Evolutionary conservation across 2,329 filamentous ascomycete species (phyloP).

Genomic region (Penicillium thymicola): DNA sequence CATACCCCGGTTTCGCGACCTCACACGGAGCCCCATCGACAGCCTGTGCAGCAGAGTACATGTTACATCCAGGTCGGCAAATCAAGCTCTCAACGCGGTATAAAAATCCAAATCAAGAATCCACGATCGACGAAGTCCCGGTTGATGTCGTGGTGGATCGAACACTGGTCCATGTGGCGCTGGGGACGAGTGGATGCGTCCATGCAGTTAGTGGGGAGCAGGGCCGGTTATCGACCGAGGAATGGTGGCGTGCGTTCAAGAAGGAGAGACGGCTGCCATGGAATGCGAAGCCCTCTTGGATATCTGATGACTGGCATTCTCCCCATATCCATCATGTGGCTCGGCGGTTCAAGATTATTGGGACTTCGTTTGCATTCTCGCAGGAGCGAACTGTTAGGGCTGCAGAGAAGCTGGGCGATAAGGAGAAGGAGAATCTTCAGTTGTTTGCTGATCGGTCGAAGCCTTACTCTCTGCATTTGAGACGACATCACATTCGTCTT

Average conservation of each 20-base stretch:
- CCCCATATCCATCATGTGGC: conserved; percentile 18
- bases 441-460: conserved; percentile 20
- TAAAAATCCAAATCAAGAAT: conserved; percentile 17
- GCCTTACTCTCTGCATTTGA: conserved; percentile 16
- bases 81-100: conserved; percentile 17
- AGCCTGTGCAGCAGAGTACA: conserved; percentile 17
- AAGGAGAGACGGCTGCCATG: conserved; percentile 20
- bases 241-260: conserved; percentile 23
- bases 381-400: conserved; percentile 14
- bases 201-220: conserved; percentile 23
- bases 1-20: conserved; percentile 20
- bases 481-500: conserved; percentile 19
- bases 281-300: conserved; percentile 18
- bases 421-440: conserved; percentile 6
- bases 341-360: conserved; percentile 21
- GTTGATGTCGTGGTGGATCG: conserved; percentile 27
- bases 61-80: conserved; percentile 18
- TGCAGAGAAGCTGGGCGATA: conserved; percentile 5
- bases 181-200: conserved; percentile 17
- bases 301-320: conserved; percentile 19
- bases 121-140: conserved; percentile 25
- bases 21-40: conserved; percentile 18
- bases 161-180: conserved; percentile 16
- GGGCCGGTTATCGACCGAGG: conserved; percentile 15
- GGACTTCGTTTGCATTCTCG: conserved; percentile 21